These are phyloP conservation scores for Vigna trinervia DNA, from an alignment of 306 rosid species.

Conservation along the genomic window DNA sequence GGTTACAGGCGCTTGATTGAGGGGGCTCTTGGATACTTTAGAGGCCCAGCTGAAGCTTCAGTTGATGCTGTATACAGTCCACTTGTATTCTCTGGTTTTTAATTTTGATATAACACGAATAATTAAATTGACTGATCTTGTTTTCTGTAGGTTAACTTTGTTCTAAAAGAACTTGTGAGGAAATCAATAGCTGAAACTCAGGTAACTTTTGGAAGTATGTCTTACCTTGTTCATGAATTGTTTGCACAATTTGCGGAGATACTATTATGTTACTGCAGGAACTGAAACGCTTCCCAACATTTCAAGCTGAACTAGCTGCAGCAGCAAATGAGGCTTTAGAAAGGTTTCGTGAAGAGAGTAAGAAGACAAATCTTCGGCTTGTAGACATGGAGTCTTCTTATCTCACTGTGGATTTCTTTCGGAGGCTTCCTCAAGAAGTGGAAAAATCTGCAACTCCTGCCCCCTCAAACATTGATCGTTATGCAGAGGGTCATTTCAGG, in stretches of 20 bases:
- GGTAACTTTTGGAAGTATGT: constrained; percentile 55
- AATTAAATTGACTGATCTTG: constrained; percentile 35
- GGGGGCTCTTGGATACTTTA: constrained; percentile 78
- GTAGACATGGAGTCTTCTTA: constrained; percentile 97
- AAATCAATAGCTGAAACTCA: constrained; percentile 91
- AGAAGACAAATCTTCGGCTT: constrained; percentile 80
- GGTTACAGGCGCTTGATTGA: constrained; percentile 95
- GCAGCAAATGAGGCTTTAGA: constrained; percentile 85
- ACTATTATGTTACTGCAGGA: constrained; percentile 59
- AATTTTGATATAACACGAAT: not conserved
- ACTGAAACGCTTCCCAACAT: constrained; percentile 83
- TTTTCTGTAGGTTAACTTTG: constrained; percentile 81
- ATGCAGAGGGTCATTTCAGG: constrained; percentile 75
- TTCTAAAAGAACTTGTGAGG: constrained; percentile 93
- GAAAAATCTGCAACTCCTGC: constrained; percentile 66
- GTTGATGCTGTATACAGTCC: constrained; percentile 86
- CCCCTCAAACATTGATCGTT: constrained; percentile 63
- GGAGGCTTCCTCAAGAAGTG: constrained; percentile 87
- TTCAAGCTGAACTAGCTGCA: constrained; percentile 87
- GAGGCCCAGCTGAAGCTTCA: constrained; percentile 97
- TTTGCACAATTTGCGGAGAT: constrained; percentile 16
- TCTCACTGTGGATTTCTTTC: constrained; percentile 92
- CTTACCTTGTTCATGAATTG: not conserved
- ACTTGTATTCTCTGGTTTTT: not conserved
- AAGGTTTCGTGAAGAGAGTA: constrained; percentile 83